Evolutionary conservation across 116 monocot genomes (phyloP), one percentile per base, ranked within the genome.

Genomic region (Posidonia oceanica): DNA sequence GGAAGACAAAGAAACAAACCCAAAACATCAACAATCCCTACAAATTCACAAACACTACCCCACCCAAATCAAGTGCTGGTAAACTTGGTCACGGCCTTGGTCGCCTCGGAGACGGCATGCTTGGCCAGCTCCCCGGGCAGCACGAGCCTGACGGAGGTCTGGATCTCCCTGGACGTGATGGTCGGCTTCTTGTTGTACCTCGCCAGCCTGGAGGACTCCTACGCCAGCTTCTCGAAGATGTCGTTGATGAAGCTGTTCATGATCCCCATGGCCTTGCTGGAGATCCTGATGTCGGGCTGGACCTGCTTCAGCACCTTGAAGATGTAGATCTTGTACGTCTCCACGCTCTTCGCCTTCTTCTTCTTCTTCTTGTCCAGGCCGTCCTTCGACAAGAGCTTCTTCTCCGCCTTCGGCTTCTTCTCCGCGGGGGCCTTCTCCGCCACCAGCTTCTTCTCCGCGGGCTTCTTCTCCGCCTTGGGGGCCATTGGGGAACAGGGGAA

Each of bases 211-310:
- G 87, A 74, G 0, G 87, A 75, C 73, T 91, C 87, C 54, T 77
- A 68, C 2, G 91, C 91, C 67, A 91, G 87, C 79, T 91, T 87
- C 87, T 91, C 91, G 62, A 91, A 91, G 72, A 87, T 87, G 75
- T 91, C 91, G 79, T 91, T 91, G 67, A 91, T 91, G 81, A 91
- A 91, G 70, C 78, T 79, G 84, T 91, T 91, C 91, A 91, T 91
- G 79, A 91, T 91, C 16, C 81, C 79, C 91, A 92, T 92, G 15
- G 90, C 89, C 83, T 89, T 89, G 86, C 81, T 83, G 18, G 83
- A 83, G 58, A 89, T 89, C 40, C 89, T 86, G 62, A 89, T 89
- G 84, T 90, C 90, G 11, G 90, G 90, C 58, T 90, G 90, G 15
- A 90, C 93, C 86, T 93, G 93, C 79, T 93, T 93, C 69, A 93